Evolutionary conservation across 2,329 filamentous ascomycete species (phyloP).

Genomic region (Botrytis cinerea): DNA sequence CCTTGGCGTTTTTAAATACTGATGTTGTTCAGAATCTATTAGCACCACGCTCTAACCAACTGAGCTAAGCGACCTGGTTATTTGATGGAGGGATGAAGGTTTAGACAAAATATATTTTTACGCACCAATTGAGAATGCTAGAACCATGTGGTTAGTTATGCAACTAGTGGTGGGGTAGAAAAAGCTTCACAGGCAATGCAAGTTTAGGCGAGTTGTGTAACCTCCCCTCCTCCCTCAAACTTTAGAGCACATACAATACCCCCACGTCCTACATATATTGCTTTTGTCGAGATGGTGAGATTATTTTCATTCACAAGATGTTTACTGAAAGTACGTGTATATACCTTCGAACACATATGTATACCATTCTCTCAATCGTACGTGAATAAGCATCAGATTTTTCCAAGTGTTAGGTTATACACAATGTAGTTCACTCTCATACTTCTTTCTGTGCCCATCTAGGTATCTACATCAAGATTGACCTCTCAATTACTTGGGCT

Average conservation of each 20-base stretch:
- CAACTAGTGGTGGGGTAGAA: no score
- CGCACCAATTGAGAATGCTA: no score
- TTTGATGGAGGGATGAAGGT: no score
- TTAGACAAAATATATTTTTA: fast-evolving
- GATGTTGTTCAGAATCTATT: background rate
- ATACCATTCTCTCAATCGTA: background rate
- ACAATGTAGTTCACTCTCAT: background rate
- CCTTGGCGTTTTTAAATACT: background rate
- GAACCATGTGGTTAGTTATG: no score
- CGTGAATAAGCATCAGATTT: background rate
- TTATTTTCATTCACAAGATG: background rate
- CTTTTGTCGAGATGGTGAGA: background rate
- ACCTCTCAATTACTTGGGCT: no score
- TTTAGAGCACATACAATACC: background rate
- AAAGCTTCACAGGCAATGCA: no score
- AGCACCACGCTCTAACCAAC: no score
- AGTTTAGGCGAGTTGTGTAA: background rate
- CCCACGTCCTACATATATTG: background rate
- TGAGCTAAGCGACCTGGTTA: no score
- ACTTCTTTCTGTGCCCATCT: no score
- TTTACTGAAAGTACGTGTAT: background rate
- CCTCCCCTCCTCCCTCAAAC: background rate
- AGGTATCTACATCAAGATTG: no score
- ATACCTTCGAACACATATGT: background rate
- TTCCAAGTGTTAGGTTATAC: background rate